phyloP scores from a whole-genome alignment of 768 basidiomycete genomes.

The Kwoniella botswanensis region DNA sequence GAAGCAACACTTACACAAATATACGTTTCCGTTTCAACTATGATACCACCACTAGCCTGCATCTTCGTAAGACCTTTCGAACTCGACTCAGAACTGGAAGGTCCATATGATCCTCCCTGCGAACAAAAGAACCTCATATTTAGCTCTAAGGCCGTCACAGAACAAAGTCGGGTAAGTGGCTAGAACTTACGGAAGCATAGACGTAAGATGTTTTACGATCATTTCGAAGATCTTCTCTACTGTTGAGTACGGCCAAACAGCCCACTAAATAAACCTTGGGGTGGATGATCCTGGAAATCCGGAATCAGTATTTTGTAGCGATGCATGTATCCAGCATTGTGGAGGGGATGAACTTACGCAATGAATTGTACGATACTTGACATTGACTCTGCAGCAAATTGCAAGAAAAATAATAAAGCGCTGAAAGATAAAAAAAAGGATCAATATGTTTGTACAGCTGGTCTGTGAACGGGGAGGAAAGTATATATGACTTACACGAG shows the following conservation, averaged over 20 bases:
- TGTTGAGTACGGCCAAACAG: constrained; percentile 18
- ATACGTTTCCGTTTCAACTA: constrained; percentile 18
- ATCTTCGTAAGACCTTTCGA: not conserved
- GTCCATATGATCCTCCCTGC: constrained; percentile 7
- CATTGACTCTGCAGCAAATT: constrained; percentile 24
- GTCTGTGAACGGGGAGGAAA: not conserved
- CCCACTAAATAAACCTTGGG: constrained; percentile 26
- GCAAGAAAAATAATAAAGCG: constrained; percentile 22
- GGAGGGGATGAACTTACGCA: constrained; percentile 10
- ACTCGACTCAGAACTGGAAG: not conserved
- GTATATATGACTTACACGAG: constrained; percentile 13
- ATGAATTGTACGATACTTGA: constrained; percentile 28
- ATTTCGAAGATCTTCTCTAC: constrained; percentile 13
- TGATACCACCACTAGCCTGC: constrained; percentile 10
- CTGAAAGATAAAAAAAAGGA: not conserved
- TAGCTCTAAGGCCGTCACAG: too few species aligned
- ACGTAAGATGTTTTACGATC: constrained; percentile 15
- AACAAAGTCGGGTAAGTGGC: not conserved
- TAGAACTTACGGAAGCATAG: constrained; percentile 10
- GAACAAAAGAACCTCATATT: not conserved
- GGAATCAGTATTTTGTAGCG: not conserved
- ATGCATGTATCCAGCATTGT: not conserved
- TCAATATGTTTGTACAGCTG: not conserved
- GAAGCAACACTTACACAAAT: constrained; percentile 11
- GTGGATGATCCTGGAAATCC: constrained; percentile 18